phyloP scores from a whole-genome alignment of 1,284 basidiomycete genomes.

The Meira miltonrushii region DNA sequence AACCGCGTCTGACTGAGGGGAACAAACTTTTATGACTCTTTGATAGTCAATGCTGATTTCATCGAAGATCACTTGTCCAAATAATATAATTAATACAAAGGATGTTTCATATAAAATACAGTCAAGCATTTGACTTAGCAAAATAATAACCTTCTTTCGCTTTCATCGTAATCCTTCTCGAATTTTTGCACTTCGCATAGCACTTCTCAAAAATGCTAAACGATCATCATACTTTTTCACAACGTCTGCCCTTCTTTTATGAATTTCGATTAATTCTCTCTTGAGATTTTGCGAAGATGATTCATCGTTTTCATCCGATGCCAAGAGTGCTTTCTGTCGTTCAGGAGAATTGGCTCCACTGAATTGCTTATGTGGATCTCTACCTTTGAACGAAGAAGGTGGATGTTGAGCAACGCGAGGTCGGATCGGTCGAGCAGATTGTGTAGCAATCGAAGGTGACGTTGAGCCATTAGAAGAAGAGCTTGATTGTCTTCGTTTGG shows the following conservation, averaged over 20 bases:
- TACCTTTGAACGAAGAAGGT: neutral
- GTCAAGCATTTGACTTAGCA: too few relatives aligned
- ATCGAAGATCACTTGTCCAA: too few relatives aligned
- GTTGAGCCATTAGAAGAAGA: neutral
- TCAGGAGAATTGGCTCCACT: neutral
- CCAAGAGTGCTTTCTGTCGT: neutral
- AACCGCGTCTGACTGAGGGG: too few relatives aligned
- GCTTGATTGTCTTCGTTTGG: neutral
- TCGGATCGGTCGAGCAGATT: constrained; percentile 17
- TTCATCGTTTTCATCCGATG: constrained; percentile 1
- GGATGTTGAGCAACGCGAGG: constrained; percentile 12
- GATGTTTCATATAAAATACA: too few relatives aligned
- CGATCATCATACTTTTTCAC: constrained; percentile 34
- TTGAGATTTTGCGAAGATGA: constrained; percentile 16
- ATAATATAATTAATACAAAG: too few relatives aligned
- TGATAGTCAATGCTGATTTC: too few relatives aligned
- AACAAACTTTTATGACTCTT: too few relatives aligned
- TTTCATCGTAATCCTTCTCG: constrained; percentile 30
- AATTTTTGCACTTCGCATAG: constrained; percentile 30
- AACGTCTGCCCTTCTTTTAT: constrained; percentile 21
- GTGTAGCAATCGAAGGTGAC: neutral
- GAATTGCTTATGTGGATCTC: neutral
- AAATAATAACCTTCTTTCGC: too few relatives aligned
- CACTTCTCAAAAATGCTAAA: constrained; percentile 31
- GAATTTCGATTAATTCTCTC: constrained; percentile 22